Conservation (phyloP, 2,329 filamentous ascomycete species). For the Scedosporium dehoogii region DNA sequence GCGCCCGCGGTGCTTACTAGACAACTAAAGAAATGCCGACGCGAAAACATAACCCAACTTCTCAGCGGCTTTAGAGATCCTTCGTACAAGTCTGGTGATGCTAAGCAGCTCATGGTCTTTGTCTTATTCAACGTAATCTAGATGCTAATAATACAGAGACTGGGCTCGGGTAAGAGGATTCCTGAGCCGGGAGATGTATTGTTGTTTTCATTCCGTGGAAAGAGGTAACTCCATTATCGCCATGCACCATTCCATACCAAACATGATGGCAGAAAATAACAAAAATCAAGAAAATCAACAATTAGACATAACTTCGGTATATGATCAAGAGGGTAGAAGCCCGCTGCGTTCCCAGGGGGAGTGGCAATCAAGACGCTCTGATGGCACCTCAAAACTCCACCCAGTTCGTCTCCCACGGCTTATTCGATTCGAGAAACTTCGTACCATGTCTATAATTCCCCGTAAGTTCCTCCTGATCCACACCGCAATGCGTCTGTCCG, state of each 20-base stretch:
- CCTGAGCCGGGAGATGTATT: not conserved
- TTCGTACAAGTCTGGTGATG: no score
- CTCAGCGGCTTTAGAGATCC: no score
- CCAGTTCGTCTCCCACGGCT: slow-evolving; percentile 40
- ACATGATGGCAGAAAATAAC: not conserved
- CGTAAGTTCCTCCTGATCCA: slow-evolving; percentile 66
- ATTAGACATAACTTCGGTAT: not conserved
- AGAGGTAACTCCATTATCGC: not conserved
- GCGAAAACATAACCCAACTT: no score
- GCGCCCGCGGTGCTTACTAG: no score
- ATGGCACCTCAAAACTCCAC: slow-evolving; percentile 26
- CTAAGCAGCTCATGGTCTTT: no score
- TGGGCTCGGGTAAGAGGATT: no score
- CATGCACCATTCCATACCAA: not conserved
- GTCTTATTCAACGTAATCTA: no score
- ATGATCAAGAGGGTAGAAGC: not conserved
- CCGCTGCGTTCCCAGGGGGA: not conserved
- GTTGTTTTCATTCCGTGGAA: not conserved
- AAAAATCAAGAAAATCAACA: not conserved
- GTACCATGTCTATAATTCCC: slow-evolving; percentile 56
- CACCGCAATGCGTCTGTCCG: slow-evolving; percentile 62
- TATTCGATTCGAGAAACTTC: slow-evolving; percentile 35
- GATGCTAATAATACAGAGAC: no score
- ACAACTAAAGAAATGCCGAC: no score
- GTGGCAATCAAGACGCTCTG: no score